A percentile compares a stretch with the other conserved stretches of the same genome.
Evolutionary conservation across 805 yeast genomes (phyloP).

Genomic region (Saturnispora sanitii): DNA sequence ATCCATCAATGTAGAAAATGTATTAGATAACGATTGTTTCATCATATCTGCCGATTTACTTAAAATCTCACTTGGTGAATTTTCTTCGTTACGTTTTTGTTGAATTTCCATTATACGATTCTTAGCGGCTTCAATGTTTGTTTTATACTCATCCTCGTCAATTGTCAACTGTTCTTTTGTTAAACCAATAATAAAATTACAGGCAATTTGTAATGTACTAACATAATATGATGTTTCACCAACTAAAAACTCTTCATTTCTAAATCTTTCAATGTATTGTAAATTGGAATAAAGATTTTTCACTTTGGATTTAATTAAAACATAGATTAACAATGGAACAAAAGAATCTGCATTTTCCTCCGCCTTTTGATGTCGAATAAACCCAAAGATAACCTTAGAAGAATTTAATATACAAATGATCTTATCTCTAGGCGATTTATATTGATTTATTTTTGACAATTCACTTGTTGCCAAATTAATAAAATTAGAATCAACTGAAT

Average conservation of each 20-base stretch:
- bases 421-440: conserved; percentile 91
- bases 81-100: conserved; percentile 21
- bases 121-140: conserved; percentile 35
- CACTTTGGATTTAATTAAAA: conserved; percentile 62
- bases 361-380: conserved; percentile 49
- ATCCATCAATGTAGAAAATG: conserved; percentile 19
- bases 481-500: conserved; percentile 41
- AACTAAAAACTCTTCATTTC: conserved; percentile 60
- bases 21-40: conserved; percentile 27
- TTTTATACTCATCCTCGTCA: conserved; percentile 46
- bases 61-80: conserved; percentile 28
- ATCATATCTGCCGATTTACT: conserved; percentile 29
- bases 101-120: conserved; percentile 22
- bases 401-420: conserved; percentile 83
- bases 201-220: conserved; percentile 84
- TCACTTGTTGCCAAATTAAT: conserved; percentile 63
- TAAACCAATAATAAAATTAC: conserved; percentile 62
- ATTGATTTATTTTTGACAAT: conserved; percentile 65
- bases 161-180: conserved; percentile 51
- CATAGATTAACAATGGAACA: conserved; percentile 78
- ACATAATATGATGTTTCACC: conserved; percentile 92
- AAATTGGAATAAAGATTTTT: conserved; percentile 64
- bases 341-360: conserved; percentile 85
- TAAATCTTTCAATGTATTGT: conserved; percentile 74
- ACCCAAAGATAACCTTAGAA: conserved; percentile 86